Percentiles rank a stretch among this genome's conserved stretches.
These are phyloP conservation scores for Wickerhamomyces chambardii DNA, from an alignment of 805 yeast species.

Conservation along the genomic window DNA sequence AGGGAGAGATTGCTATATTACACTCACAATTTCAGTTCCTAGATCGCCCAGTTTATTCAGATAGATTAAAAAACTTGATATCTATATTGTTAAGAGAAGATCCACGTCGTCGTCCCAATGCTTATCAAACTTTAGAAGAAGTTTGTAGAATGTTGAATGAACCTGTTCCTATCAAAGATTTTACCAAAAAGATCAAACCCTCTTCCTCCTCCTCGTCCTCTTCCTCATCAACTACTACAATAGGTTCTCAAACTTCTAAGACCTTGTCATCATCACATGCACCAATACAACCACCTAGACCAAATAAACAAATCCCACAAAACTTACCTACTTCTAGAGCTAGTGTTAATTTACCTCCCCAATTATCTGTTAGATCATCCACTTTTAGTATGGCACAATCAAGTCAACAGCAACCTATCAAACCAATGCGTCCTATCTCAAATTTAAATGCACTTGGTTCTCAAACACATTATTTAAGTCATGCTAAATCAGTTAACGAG, in stretches of 20 bases:
- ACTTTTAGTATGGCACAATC: too few species aligned
- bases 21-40: slow-evolving; percentile 46
- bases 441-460: not conserved
- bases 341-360: slow-evolving; percentile 1
- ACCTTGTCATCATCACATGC: not conserved
- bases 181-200: slow-evolving; percentile 23
- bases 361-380: too few species aligned
- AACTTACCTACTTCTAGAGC: not conserved
- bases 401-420: too few species aligned
- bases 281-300: not conserved
- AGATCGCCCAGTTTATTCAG: slow-evolving; percentile 46
- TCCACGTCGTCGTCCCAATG: slow-evolving; percentile 67
- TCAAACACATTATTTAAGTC: not conserved
- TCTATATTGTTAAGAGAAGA: slow-evolving; percentile 51
- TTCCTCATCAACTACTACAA: not conserved
- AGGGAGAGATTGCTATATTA: slow-evolving; percentile 55
- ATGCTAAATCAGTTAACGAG: not conserved
- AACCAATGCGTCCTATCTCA: not conserved
- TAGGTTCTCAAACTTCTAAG: not conserved
- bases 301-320: not conserved
- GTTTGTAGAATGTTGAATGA: slow-evolving; percentile 50
- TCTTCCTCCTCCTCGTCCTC: too few species aligned
- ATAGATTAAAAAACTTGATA: slow-evolving; percentile 55
- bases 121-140: slow-evolving; percentile 62
- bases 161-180: slow-evolving; percentile 31